phyloP scores from a whole-genome alignment of 2,329 filamentous ascomycete species.

The Aaosphaeria pasadenensis region DNA sequence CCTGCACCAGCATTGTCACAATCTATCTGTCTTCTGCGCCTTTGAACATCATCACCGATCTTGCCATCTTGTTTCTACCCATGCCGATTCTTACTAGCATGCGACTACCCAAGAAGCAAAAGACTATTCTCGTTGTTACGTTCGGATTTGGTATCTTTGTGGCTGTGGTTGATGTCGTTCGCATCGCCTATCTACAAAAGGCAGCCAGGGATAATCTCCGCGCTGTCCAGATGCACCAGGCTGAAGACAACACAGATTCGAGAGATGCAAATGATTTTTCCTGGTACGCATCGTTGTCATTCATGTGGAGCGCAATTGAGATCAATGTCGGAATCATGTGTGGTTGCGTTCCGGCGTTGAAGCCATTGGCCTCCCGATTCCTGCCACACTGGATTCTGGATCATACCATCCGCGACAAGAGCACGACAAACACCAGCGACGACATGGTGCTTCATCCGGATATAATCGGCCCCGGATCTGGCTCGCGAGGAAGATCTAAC shows the following conservation, averaged over 20 bases:
- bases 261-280: constrained; percentile 51
- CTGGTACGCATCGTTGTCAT: constrained; percentile 75
- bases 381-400: constrained; percentile 57
- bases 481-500: not conserved
- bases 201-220: constrained; percentile 53
- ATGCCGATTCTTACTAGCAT: constrained; percentile 86
- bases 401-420: constrained; percentile 28
- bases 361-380: constrained; percentile 71
- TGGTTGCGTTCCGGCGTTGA: constrained; percentile 87
- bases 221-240: constrained; percentile 32
- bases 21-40: constrained; percentile 74
- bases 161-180: constrained; percentile 80
- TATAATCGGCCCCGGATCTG: constrained; percentile 5
- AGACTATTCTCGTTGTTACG: constrained; percentile 80
- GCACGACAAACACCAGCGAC: constrained; percentile 25
- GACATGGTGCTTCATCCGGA: constrained; percentile 23
- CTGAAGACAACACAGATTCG: constrained; percentile 22
- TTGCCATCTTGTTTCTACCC: constrained; percentile 82
- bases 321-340: constrained; percentile 89
- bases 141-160: constrained; percentile 88
- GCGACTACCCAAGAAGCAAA: constrained; percentile 80
- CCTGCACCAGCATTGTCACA: constrained; percentile 61
- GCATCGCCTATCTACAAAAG: constrained; percentile 84
- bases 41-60: constrained; percentile 86
- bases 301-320: constrained; percentile 94